phyloP scores from a whole-genome alignment of 2,329 filamentous ascomycete species.

The Didymella arachidicola region DNA sequence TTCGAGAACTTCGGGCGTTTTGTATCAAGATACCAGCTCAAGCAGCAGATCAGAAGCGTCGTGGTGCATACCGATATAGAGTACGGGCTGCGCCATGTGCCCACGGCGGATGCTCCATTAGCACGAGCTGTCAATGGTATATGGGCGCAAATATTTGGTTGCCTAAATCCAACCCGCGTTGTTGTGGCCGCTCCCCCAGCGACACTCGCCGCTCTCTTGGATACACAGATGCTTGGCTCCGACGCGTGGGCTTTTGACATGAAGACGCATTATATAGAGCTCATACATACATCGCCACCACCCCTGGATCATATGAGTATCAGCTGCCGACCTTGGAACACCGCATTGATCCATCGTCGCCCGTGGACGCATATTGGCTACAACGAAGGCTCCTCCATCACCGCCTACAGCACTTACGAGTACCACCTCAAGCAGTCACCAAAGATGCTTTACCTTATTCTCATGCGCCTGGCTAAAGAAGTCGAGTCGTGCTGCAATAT shows the following conservation, averaged over 20 bases:
- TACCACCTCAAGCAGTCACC: conserved; percentile 72
- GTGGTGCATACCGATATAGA: conserved; percentile 55
- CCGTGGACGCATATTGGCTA: conserved; percentile 71
- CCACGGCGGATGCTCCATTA: conserved; percentile 42
- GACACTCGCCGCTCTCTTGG: conserved; percentile 68
- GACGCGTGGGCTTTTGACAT: conserved; percentile 71
- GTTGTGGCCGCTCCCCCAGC: conserved; percentile 64
- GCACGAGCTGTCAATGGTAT: conserved; percentile 60
- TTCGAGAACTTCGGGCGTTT: conserved; percentile 36
- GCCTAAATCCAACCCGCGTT: conserved; percentile 44
- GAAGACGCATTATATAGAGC: conserved; percentile 66
- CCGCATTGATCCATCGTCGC: conserved; percentile 63
- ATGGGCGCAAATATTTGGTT: conserved; percentile 40
- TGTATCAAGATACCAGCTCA: conserved; percentile 32
- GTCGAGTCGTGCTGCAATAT: conserved; percentile 48
- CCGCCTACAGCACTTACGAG: conserved; percentile 74
- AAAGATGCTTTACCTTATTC: conserved; percentile 64
- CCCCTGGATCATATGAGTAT: conserved; percentile 17
- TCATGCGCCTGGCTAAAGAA: conserved; percentile 41
- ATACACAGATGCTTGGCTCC: conserved; percentile 63
- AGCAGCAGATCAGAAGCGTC: conserved; percentile 56
- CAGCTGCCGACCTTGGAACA: conserved; percentile 30
- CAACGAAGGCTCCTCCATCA: conserved; percentile 79
- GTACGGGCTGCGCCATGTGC: conserved; percentile 44
- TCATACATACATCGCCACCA: conserved; percentile 39